These are phyloP conservation scores for Carpediemonas membranifera DNA, from an alignment of 78 protist species.

Conservation along the genomic window DNA sequence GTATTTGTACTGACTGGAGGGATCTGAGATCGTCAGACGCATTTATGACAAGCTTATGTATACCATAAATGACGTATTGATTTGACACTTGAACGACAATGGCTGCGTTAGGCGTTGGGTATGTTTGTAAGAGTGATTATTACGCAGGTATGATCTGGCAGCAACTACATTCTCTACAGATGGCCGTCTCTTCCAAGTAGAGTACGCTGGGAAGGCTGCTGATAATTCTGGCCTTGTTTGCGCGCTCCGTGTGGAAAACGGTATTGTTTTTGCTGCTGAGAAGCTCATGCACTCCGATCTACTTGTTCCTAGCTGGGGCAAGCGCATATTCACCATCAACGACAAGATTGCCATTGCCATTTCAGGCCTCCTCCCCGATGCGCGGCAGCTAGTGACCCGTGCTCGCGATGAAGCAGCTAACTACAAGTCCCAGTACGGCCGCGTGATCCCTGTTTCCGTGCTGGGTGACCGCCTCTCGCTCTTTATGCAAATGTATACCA, in stretches of 20 bases:
- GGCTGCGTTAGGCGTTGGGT: too few relatives aligned
- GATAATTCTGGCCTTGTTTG: constrained; percentile 46
- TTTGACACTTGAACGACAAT: too few relatives aligned
- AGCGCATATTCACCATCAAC: constrained; percentile 66
- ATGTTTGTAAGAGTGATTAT: too few relatives aligned
- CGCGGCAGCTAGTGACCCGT: constrained; percentile 59
- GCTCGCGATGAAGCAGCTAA: constrained; percentile 66
- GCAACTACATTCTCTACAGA: constrained; percentile 88
- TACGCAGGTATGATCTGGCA: constrained; percentile 75
- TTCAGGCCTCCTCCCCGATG: constrained; percentile 81
- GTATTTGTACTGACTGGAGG: too few relatives aligned
- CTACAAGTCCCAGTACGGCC: neutral
- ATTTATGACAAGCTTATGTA: too few relatives aligned
- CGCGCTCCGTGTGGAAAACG: constrained; percentile 38
- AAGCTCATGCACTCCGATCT: constrained; percentile 73
- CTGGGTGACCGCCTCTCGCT: constrained; percentile 15
- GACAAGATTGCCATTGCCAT: constrained; percentile 39
- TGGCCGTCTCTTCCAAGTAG: constrained; percentile 95
- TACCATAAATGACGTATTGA: too few relatives aligned
- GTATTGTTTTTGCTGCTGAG: constrained; percentile 92
- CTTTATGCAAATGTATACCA: constrained; percentile 49
- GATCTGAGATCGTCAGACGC: too few relatives aligned
- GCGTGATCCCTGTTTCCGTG: neutral
- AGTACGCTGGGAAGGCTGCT: constrained; percentile 95
- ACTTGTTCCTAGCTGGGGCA: constrained; percentile 54